Percentiles rank a stretch among this genome's conserved stretches.
These are phyloP conservation scores for Didymella keratinophila DNA, from an alignment of 2,329 filamentous ascomycete genomes.

Conservation along the genomic window DNA sequence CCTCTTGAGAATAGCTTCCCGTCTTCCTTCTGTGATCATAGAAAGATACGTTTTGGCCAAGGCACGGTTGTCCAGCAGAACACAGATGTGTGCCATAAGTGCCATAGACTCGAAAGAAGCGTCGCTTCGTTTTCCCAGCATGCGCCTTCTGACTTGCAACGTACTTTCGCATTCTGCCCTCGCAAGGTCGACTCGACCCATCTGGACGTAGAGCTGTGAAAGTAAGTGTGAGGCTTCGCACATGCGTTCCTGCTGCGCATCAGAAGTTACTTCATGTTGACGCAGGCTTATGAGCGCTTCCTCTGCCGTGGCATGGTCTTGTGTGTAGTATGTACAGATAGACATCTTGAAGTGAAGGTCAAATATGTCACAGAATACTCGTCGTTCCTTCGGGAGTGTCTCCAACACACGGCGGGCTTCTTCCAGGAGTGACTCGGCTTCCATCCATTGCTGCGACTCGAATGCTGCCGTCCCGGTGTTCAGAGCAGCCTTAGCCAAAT, in stretches of 20 bases:
- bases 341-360: conserved; percentile 1
- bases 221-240: background rate
- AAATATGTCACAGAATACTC: background rate
- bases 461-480: background rate
- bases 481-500: background rate
- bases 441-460: background rate
- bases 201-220: background rate
- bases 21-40: background rate
- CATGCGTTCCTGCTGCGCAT: background rate
- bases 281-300: background rate
- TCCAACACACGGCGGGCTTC: conserved; percentile 2
- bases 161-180: background rate
- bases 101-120: conserved; percentile 1
- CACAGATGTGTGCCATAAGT: background rate
- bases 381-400: background rate
- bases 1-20: background rate
- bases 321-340: background rate
- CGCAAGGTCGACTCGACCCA: background rate
- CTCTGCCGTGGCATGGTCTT: background rate
- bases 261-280: background rate
- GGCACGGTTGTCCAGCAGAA: background rate
- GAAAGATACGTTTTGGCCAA: conserved; percentile 1
- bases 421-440: background rate
- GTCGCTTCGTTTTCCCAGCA: background rate
- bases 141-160: background rate